Conservation (phyloP, 1,139 yeast species). For the Suhomyces wounanorum region DNA sequence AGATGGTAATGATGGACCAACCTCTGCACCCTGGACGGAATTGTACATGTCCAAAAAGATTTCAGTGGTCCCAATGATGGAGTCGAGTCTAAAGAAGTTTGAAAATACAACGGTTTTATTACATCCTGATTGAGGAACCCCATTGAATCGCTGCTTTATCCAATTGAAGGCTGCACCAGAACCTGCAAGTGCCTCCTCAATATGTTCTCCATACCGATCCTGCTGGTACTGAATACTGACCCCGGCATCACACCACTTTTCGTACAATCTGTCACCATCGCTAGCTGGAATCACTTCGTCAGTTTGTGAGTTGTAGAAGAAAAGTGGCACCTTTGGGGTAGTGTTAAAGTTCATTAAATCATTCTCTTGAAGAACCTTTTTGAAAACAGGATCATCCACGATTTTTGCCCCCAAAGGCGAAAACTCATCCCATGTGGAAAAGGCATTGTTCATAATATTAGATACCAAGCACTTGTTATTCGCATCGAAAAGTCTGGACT, state of each 20-base stretch:
- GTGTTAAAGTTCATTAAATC: conserved; percentile 7
- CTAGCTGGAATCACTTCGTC: conserved; percentile 27
- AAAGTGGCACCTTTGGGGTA: conserved; percentile 35
- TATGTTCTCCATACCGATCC: conserved; percentile 20
- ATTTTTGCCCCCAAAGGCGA: background rate
- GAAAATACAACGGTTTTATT: background rate
- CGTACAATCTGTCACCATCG: conserved; percentile 15
- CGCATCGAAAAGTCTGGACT: background rate
- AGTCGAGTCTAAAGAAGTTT: background rate
- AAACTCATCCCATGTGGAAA: background rate
- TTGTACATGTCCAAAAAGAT: background rate
- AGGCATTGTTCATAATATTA: background rate
- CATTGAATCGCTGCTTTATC: conserved; percentile 14
- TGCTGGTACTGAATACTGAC: conserved; percentile 20
- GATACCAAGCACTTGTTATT: conserved; percentile 1
- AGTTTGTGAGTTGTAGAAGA: conserved; percentile 34
- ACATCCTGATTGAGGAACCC: conserved; percentile 5
- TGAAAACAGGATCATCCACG: background rate
- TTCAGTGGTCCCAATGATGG: background rate
- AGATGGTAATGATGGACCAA: conserved; percentile 1
- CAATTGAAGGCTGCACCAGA: conserved; percentile 20
- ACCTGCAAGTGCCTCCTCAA: conserved; percentile 18
- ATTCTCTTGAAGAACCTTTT: background rate
- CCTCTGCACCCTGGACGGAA: background rate
- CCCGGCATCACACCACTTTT: conserved; percentile 20